These are phyloP conservation scores for Backusella sp. DNA, from an alignment of 192 early-diverging fungal species.

Conservation along the genomic window DNA sequence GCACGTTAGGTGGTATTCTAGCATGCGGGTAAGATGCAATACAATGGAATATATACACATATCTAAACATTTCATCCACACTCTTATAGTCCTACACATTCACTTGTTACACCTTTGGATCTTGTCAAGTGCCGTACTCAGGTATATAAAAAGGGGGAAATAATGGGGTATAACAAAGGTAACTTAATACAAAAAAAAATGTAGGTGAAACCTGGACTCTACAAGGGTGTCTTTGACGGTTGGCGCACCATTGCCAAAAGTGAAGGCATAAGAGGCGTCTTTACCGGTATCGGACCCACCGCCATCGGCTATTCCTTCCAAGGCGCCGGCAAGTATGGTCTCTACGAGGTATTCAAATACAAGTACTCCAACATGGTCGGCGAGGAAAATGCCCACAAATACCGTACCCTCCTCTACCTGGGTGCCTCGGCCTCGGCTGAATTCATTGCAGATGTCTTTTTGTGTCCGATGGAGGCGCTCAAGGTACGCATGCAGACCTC, in stretches of 20 bases:
- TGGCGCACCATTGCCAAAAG: constrained; percentile 33
- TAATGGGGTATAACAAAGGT: not conserved
- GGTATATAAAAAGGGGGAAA: constrained; percentile 9
- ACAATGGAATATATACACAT: not conserved
- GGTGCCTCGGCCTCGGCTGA: constrained; percentile 74
- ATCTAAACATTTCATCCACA: not conserved
- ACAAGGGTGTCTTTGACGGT: constrained; percentile 39
- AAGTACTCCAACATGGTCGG: constrained; percentile 58
- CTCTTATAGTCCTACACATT: constrained; percentile 23
- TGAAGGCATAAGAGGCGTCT: constrained; percentile 71
- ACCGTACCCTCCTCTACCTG: constrained; percentile 72
- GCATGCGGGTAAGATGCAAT: constrained; percentile 31
- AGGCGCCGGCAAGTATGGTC: constrained; percentile 86
- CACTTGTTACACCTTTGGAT: constrained; percentile 41
- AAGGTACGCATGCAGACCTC: constrained; percentile 88
- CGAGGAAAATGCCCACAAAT: constrained; percentile 69
- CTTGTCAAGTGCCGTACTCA: constrained; percentile 43
- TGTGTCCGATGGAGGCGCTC: constrained; percentile 84
- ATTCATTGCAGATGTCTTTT: constrained; percentile 76
- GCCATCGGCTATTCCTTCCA: constrained; percentile 82
- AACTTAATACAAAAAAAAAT: not conserved
- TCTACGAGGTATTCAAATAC: constrained; percentile 90
- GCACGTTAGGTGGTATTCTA: constrained; percentile 35
- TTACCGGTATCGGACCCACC: constrained; percentile 79
- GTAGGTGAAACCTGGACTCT: constrained; percentile 35